A percentile compares a stretch with the other conserved stretches of the same genome.
Evolutionary conservation across 1,284 basidiomycete species (phyloP).

Genomic region (Sparassis latifolia): DNA sequence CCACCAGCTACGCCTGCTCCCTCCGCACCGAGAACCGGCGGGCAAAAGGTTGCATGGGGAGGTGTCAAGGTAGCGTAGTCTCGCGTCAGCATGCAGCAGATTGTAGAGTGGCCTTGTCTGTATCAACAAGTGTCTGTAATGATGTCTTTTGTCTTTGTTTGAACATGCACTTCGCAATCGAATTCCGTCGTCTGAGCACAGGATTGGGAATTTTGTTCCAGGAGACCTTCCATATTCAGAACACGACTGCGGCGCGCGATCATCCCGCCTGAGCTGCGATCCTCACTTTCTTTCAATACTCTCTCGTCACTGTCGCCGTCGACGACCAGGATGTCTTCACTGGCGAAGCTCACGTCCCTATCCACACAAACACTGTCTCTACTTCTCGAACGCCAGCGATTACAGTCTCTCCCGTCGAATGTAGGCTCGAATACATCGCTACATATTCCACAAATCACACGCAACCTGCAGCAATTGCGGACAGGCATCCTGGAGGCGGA

Average conservation of each 20-base stretch:
- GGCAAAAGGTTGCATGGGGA: conserved; percentile 28
- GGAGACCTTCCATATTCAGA: conserved; percentile 1
- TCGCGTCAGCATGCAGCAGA: too few relatives aligned
- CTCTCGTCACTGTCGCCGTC: not conserved
- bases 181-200: too few relatives aligned
- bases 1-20: conserved; percentile 8
- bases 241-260: not conserved
- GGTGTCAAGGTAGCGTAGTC: conserved; percentile 21
- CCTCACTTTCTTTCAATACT: not conserved
- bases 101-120: too few relatives aligned
- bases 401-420: conserved; percentile 40
- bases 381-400: conserved; percentile 64
- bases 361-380: conserved; percentile 72
- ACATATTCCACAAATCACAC: conserved; percentile 58
- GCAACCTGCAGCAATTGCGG: conserved; percentile 56
- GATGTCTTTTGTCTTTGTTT: too few relatives aligned
- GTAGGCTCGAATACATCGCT: conserved; percentile 28
- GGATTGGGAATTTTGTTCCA: not conserved
- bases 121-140: too few relatives aligned
- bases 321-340: conserved; percentile 20
- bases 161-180: too few relatives aligned
- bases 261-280: not conserved
- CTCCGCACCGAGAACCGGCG: conserved; percentile 16
- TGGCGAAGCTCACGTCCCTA: conserved; percentile 63
- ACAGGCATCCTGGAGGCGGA: conserved; percentile 57